Percentiles rank a stretch among this genome's conserved stretches.
Evolutionary conservation across 768 basidiomycete genomes (phyloP).

Genomic region (Stropharia rugosoannulata): DNA sequence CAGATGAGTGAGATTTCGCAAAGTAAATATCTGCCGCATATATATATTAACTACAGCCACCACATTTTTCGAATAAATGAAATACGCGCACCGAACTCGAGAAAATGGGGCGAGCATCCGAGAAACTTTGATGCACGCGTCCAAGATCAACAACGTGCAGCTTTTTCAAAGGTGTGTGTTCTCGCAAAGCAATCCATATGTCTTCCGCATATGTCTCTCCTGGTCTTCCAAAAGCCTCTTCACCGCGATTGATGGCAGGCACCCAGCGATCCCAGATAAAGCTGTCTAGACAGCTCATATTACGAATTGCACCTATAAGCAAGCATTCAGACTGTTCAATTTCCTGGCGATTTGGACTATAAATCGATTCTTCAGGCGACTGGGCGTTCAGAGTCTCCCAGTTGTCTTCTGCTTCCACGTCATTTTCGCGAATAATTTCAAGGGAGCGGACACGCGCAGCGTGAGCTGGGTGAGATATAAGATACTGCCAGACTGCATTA

Average conservation of each 20-base stretch:
- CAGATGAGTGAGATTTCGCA: conserved; percentile 13
- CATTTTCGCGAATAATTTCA: conserved; percentile 12
- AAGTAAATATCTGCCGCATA: conserved; percentile 13
- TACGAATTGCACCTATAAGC: conserved; percentile 13
- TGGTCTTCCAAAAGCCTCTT: conserved; percentile 3
- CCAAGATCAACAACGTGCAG: conserved; percentile 17
- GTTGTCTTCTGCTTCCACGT: background rate
- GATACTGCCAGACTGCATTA: conserved; percentile 16
- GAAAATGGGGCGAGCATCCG: conserved; percentile 13
- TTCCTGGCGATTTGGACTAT: background rate
- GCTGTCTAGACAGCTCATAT: conserved; percentile 14
- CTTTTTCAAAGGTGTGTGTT: conserved; percentile 10
- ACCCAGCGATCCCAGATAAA: conserved; percentile 18
- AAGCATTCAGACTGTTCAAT: conserved; percentile 9
- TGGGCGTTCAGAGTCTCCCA: background rate
- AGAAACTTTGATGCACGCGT: background rate
- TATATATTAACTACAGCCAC: background rate
- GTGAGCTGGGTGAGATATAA: conserved; percentile 12
- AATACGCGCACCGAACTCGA: conserved; percentile 14
- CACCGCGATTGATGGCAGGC: conserved; percentile 18
- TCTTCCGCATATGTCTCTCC: conserved; percentile 11
- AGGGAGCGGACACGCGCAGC: conserved; percentile 15
- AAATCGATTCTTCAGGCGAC: background rate
- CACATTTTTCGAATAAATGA: background rate
- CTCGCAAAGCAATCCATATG: conserved; percentile 18